Percentiles rank a stretch among this genome's conserved stretches.
Conservation (phyloP, 768 basidiomycete species). For the Harrya chromipes region DNA sequence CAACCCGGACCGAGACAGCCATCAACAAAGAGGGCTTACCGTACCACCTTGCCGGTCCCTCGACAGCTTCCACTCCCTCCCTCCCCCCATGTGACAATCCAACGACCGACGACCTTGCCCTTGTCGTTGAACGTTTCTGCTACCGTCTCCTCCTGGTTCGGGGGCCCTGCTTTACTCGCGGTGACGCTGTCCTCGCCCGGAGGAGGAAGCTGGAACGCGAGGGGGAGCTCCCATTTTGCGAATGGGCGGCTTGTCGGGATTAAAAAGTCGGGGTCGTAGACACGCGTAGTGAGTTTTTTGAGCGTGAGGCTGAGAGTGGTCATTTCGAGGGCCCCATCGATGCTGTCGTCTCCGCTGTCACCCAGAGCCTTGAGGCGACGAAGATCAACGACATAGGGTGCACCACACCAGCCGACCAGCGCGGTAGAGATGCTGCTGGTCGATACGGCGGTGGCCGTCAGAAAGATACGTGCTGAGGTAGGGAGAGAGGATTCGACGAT, state of each 20-base stretch:
- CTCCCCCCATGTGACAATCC: slow-evolving; percentile 76
- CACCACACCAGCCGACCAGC: slow-evolving; percentile 66
- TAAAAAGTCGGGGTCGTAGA: slow-evolving; percentile 72
- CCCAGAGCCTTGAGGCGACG: slow-evolving; percentile 44
- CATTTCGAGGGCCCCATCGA: slow-evolving; percentile 58
- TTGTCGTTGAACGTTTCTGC: slow-evolving; percentile 67
- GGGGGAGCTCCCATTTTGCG: slow-evolving; percentile 78
- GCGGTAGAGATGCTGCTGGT: slow-evolving; percentile 74
- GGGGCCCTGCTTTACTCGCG: slow-evolving; percentile 31
- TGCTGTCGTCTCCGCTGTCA: slow-evolving; percentile 33
- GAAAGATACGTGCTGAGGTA: slow-evolving; percentile 57
- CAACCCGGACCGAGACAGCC: not conserved
- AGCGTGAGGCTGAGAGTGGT: slow-evolving; percentile 63
- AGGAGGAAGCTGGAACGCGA: slow-evolving; percentile 44
- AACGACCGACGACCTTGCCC: slow-evolving; percentile 65
- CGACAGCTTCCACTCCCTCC: slow-evolving; percentile 62
- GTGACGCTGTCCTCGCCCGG: slow-evolving; percentile 31
- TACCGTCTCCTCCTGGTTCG: slow-evolving; percentile 69
- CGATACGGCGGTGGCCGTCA: slow-evolving; percentile 67
- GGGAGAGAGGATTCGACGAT: slow-evolving; percentile 77
- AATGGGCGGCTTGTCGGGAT: slow-evolving; percentile 65
- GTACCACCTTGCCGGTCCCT: slow-evolving; percentile 57
- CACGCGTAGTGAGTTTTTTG: slow-evolving; percentile 59
- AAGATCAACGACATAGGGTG: slow-evolving; percentile 70
- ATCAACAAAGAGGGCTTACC: slow-evolving; percentile 44